A percentile compares a stretch with the other conserved stretches of the same genome.
phyloP scores from a whole-genome alignment of 768 basidiomycete species.

The Suillus ampliporus region DNA sequence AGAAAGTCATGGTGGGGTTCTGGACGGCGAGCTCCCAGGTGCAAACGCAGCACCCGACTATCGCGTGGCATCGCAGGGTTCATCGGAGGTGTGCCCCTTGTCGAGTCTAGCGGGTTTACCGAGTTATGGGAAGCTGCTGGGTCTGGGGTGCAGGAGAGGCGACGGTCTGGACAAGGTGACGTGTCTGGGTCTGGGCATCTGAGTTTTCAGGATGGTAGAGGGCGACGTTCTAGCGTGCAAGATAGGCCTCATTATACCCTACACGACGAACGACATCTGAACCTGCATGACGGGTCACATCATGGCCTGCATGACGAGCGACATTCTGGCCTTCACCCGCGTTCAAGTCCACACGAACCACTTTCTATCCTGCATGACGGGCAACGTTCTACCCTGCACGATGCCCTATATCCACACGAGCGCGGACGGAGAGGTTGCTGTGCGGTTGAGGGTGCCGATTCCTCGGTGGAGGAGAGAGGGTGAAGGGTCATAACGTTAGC shows the following conservation, averaged over 20 bases:
- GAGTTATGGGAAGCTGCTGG: conserved; percentile 74
- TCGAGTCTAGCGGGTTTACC: conserved; percentile 79
- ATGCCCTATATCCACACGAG: not conserved
- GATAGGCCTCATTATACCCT: too few relatives aligned
- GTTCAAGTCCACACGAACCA: too few relatives aligned
- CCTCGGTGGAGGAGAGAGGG: not conserved
- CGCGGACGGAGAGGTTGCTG: not conserved
- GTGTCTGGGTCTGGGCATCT: not conserved
- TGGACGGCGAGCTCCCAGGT: not conserved
- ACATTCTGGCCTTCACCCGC: too few relatives aligned
- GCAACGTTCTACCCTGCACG: not conserved
- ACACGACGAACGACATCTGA: too few relatives aligned
- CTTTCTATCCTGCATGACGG: not conserved
- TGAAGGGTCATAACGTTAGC: not conserved
- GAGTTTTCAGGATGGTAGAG: not conserved
- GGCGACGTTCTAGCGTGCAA: not conserved
- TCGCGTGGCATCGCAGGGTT: conserved; percentile 85
- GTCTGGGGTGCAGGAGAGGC: conserved; percentile 5
- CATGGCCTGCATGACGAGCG: not conserved
- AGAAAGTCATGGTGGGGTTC: too few relatives aligned
- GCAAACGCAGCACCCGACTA: conserved; percentile 64
- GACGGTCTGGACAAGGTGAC: not conserved
- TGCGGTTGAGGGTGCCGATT: conserved; percentile 3
- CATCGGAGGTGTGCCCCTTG: conserved; percentile 88
- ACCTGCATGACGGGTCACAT: too few relatives aligned